phyloP scores from a whole-genome alignment of 805 yeast genomes.

The Clavispora santaluciae region DNA sequence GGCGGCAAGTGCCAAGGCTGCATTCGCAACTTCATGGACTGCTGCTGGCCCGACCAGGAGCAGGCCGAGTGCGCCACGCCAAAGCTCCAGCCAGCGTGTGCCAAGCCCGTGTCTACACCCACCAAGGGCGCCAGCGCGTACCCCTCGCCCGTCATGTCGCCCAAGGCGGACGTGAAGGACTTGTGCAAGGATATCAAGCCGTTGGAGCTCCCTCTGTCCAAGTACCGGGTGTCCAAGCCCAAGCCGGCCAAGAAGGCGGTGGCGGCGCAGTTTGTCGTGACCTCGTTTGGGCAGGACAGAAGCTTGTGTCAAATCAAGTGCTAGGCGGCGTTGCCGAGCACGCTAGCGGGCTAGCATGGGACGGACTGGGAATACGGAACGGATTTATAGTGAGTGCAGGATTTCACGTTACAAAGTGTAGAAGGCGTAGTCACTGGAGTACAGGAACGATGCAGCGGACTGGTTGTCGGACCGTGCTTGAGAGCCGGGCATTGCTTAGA shows the following conservation, averaged over 20 bases:
- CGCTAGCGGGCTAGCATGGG: not conserved
- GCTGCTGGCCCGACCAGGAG: constrained; percentile 34
- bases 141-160: constrained; percentile 30
- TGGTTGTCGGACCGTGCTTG: no score
- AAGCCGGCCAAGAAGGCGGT: constrained; percentile 3
- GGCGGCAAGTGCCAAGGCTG: constrained; percentile 44
- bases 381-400: not conserved
- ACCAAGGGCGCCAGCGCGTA: constrained; percentile 21
- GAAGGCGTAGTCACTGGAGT: no score
- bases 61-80: not conserved
- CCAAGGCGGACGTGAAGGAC: constrained; percentile 16
- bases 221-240: constrained; percentile 10
- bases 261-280: constrained; percentile 26
- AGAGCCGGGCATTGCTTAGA: no score
- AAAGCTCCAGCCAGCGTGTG: not conserved
- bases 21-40: constrained; percentile 39
- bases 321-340: not conserved
- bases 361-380: not conserved
- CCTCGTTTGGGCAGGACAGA: constrained; percentile 28
- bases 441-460: no score
- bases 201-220: not conserved
- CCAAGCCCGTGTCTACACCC: constrained; percentile 5
- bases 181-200: constrained; percentile 15
- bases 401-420: not conserved
- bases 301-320: constrained; percentile 18